Evolutionary conservation across 2,329 filamentous ascomycete genomes (phyloP).

Genomic region (Myriosclerotinia curreyana): DNA sequence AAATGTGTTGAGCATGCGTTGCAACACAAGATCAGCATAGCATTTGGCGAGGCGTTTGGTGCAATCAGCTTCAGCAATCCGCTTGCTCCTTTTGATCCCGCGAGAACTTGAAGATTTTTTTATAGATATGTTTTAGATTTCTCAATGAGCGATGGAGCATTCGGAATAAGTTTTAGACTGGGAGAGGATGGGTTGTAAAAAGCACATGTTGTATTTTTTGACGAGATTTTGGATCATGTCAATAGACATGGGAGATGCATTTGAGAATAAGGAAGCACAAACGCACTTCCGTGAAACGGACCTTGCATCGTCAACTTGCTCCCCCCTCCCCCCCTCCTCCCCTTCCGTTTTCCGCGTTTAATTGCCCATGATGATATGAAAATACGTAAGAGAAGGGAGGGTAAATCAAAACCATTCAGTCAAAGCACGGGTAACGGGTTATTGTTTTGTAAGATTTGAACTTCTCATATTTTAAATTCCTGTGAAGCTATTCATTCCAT

Average conservation of each 20-base stretch:
- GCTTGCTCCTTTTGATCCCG: constrained; percentile 10
- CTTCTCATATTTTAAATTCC: neutral
- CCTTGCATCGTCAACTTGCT: neutral
- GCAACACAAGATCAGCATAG: constrained; percentile 3
- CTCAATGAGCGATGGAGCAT: neutral
- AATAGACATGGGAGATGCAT: neutral
- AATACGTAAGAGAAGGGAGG: too few species aligned
- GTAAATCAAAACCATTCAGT: too few species aligned
- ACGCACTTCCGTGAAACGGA: neutral
- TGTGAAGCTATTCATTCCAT: neutral
- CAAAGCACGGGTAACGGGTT: too few species aligned
- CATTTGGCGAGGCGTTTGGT: constrained; percentile 17
- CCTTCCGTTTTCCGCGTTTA: too few species aligned
- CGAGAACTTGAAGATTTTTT: neutral
- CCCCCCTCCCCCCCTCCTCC: too few species aligned
- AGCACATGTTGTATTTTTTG: neutral
- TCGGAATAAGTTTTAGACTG: neutral
- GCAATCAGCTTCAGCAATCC: neutral
- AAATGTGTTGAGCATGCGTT: neutral
- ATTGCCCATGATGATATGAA: too few species aligned
- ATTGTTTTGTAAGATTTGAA: too few species aligned
- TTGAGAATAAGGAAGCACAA: neutral
- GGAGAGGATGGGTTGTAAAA: neutral
- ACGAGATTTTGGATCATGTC: constrained; percentile 1
- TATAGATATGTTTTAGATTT: too few species aligned